Evolutionary conservation across 495 filamentous ascomycete species (phyloP), one percentile per base, ranked within the genome.

Genomic region (Talaromyces thailandensis): DNA sequence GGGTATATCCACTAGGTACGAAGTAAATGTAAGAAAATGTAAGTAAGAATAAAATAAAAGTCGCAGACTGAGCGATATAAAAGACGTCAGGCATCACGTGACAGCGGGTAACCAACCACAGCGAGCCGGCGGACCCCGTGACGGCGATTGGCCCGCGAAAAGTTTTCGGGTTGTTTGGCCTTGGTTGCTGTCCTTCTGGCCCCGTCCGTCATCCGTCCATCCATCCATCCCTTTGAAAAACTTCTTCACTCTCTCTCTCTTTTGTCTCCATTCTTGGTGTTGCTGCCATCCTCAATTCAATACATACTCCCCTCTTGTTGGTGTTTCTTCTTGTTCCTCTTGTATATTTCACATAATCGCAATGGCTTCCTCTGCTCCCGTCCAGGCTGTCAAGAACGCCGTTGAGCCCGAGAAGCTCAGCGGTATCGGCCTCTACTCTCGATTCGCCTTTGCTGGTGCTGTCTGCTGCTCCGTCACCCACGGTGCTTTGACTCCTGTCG

Each of bases 401-500:
- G 65, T 72, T 53, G 73, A 82, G 71, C 71, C 83, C 64, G 29
- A 76, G 67, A 73, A 75, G 63, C 70, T 79, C 61, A 77, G 69
- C 61, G 85, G 83, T 50, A 62, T 83, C 64, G 72, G 71, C 56
- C 83, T 90, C 61, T 91, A 92, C 80, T 85, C 87, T 64, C 79
- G 91, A 73, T 96, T 96, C 81, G 91, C 93, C 74, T 88, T 96
- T 70, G 92, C 92, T 65, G 92, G 92, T 75, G 92, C 92, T 66
- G 80, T 95, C 79, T 96, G 92, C 86, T 96, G 92, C 76, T 90
- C 90, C 70, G 81, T 96, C 78, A 96, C 92, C 68, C 92, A 96
- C 82, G 92, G 92, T 69, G 86, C 83, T 70, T 83, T 96, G 73
- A 96, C 92, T 61, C 92, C 92, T 68, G 89, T 96, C 71, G 92